phyloP scores from a whole-genome alignment of 306 rosid genomes.

The Nissolia schottii region DNA sequence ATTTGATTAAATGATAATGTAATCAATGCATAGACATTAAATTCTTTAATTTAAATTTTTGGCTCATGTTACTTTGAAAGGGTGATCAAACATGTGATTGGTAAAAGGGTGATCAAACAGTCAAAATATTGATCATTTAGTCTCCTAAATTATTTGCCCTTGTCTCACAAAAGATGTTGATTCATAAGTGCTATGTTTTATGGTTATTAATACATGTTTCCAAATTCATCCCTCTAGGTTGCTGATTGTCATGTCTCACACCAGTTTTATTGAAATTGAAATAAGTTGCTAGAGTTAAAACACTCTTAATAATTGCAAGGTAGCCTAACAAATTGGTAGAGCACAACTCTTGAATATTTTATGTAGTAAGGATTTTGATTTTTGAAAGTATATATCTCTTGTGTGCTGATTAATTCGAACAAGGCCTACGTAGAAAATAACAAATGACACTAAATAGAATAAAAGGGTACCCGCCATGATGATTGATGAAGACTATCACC shows the following conservation, averaged over 20 bases:
- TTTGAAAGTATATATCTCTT: neutral
- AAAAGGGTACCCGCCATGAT: conserved; percentile 2
- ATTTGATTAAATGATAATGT: too few relatives aligned
- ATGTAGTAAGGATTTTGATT: too few relatives aligned
- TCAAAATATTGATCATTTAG: conserved; percentile 2
- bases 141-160: neutral
- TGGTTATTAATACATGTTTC: neutral
- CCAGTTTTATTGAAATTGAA: neutral
- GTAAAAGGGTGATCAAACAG: neutral
- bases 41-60: conserved; percentile 24
- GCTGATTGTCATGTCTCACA: neutral
- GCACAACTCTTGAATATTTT: neutral
- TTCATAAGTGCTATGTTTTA: neutral
- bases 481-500: conserved; percentile 11
- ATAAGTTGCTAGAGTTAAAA: neutral
- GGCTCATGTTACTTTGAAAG: neutral
- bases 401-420: neutral
- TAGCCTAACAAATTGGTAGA: neutral
- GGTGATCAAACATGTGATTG: neutral
- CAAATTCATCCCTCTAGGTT: neutral
- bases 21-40: too few relatives aligned
- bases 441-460: neutral
- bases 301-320: neutral
- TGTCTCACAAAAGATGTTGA: neutral
- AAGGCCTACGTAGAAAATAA: neutral